These are phyloP conservation scores for Prunus padus DNA, from an alignment of 306 rosid species.

Conservation along the genomic window DNA sequence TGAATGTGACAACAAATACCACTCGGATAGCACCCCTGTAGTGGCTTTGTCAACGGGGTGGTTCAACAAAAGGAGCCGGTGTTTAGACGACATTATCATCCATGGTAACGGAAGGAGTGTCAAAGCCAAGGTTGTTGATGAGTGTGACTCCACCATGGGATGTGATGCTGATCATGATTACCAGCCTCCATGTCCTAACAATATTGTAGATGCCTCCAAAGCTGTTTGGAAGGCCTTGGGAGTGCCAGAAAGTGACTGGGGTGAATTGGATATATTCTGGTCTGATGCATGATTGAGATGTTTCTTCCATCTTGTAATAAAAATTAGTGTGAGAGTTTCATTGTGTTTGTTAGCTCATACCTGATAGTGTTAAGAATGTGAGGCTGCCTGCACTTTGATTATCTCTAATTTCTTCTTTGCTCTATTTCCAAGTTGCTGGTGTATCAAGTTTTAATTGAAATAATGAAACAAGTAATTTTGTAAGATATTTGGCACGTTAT, in stretches of 20 bases:
- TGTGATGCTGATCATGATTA: constrained; percentile 21
- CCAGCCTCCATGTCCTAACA: constrained; percentile 48
- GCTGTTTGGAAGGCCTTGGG: constrained; percentile 38
- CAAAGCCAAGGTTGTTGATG: constrained; percentile 52
- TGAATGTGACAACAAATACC: constrained; percentile 36
- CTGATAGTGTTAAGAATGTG: no score
- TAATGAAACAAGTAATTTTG: neutral
- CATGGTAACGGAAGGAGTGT: constrained; percentile 42
- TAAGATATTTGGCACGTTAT: neutral
- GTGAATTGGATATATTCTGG: constrained; percentile 13
- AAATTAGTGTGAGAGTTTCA: no score
- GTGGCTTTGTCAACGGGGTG: constrained; percentile 51
- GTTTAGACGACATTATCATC: constrained; percentile 25
- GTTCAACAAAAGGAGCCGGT: constrained; percentile 34
- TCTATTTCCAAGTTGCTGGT: no score
- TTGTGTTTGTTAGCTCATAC: no score
- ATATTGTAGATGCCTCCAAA: constrained; percentile 42
- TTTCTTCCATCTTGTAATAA: no score
- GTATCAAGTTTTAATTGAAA: neutral
- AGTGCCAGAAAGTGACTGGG: constrained; percentile 24
- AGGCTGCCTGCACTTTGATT: no score
- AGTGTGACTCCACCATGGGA: constrained; percentile 53
- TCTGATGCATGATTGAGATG: constrained; percentile 22
- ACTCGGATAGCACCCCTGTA: constrained; percentile 24
- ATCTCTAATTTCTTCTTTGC: no score